phyloP scores from a whole-genome alignment of 495 filamentous ascomycete species.

The Xylaria castorea region DNA sequence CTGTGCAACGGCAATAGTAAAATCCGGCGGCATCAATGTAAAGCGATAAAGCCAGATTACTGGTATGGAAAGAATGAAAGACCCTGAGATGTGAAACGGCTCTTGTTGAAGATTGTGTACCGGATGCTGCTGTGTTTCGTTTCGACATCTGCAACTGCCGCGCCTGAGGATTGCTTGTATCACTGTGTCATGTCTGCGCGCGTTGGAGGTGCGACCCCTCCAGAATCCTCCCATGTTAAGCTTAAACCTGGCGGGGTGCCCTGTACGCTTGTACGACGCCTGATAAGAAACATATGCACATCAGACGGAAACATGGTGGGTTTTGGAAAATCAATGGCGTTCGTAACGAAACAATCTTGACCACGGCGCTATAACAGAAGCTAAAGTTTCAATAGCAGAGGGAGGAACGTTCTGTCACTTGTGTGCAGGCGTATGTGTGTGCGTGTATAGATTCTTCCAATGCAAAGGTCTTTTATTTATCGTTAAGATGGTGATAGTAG shows the following conservation, averaged over 20 bases:
- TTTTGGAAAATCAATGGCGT: not conserved
- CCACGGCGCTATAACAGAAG: not conserved
- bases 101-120: conserved; percentile 25
- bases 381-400: not conserved
- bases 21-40: not conserved
- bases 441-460: not conserved
- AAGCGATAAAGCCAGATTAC: not conserved
- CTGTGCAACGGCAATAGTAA: not conserved
- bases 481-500: conserved; percentile 4
- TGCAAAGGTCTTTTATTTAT: conserved; percentile 10
- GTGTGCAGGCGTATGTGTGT: not conserved
- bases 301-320: conserved; percentile 11
- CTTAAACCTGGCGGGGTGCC: conserved; percentile 15
- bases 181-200: conserved; percentile 11
- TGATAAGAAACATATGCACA: conserved; percentile 6
- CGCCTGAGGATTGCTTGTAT: conserved; percentile 1
- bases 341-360: conserved; percentile 8
- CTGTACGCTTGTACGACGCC: conserved; percentile 5
- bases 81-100: conserved; percentile 20
- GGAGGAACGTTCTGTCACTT: not conserved
- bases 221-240: conserved; percentile 20
- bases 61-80: not conserved
- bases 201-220: conserved; percentile 9
- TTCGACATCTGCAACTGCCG: conserved; percentile 16
- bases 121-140: conserved; percentile 22